Conservation (phyloP, 1,284 basidiomycete species). For the Tilletia setariae region DNA sequence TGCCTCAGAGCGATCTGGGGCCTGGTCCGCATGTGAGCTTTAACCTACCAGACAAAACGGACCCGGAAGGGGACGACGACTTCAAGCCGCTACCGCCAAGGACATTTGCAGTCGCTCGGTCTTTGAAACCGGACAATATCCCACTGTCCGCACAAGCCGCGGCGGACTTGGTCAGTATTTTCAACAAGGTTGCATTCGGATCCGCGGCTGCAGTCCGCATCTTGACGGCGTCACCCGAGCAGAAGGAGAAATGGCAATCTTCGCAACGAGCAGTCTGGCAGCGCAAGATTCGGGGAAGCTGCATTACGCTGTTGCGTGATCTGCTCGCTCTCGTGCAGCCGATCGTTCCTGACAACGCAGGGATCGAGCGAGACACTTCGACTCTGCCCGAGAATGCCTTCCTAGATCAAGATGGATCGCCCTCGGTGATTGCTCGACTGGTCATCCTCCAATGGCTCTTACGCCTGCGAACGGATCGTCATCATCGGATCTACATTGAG, state of each 20-base stretch:
- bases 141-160: slow-evolving; percentile 25
- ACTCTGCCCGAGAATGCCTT: slow-evolving; percentile 10
- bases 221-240: background rate
- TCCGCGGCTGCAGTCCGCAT: slow-evolving; percentile 22
- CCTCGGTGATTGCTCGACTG: slow-evolving; percentile 64
- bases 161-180: slow-evolving; percentile 46
- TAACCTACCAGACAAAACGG: slow-evolving; percentile 4
- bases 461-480: slow-evolving; percentile 82
- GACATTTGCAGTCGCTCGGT: background rate
- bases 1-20: slow-evolving; percentile 3
- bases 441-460: slow-evolving; percentile 80
- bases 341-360: background rate
- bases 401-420: slow-evolving; percentile 5
- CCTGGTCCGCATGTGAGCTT: slow-evolving; percentile 16
- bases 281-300: slow-evolving; percentile 34
- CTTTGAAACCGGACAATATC: background rate
- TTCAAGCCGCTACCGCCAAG: background rate
- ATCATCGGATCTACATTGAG: slow-evolving; percentile 77
- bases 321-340: slow-evolving; percentile 40
- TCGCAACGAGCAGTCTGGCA: slow-evolving; percentile 24
- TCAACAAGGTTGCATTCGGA: slow-evolving; percentile 50
- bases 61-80: background rate
- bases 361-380: slow-evolving; percentile 13
- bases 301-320: slow-evolving; percentile 45
- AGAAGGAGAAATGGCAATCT: slow-evolving; percentile 6